Evolutionary conservation across 116 monocot species (phyloP).

Genomic region (Dioscorea cayenensis): DNA sequence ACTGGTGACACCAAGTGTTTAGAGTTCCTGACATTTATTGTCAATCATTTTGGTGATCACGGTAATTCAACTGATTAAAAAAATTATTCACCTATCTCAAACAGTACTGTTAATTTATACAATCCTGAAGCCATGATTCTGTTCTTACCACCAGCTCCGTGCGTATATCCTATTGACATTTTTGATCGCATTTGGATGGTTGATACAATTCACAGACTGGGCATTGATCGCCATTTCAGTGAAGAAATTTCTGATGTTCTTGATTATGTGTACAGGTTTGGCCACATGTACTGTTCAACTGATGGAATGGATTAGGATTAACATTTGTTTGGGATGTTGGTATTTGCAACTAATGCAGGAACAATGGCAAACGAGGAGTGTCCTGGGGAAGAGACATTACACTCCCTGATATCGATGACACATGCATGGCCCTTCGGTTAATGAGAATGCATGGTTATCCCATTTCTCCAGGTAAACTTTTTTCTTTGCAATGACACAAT

Average conservation of each 20-base stretch:
- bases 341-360: no score
- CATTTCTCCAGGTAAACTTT: conserved; percentile 37
- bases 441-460: conserved; percentile 51
- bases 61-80: no score
- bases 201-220: conserved; percentile 17
- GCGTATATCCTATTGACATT: conserved; percentile 15
- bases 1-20: conserved; percentile 29
- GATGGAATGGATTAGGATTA: no score
- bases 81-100: no score
- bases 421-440: conserved; percentile 48
- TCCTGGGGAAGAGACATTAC: conserved; percentile 45
- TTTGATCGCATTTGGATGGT: conserved; percentile 19
- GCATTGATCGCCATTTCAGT: conserved; percentile 15
- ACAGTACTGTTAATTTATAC: no score
- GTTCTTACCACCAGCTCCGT: neutral
- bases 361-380: conserved; percentile 15
- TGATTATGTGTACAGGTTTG: conserved; percentile 17
- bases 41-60: neutral
- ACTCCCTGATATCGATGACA: conserved; percentile 50
- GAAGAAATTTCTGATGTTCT: conserved; percentile 10
- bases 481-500: neutral
- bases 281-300: no score
- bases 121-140: no score
- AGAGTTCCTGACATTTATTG: neutral
- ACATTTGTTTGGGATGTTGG: no score